Evolutionary conservation across 2,329 filamentous ascomycete genomes (phyloP).

Genomic region (Pseudogymnoascus sp.): DNA sequence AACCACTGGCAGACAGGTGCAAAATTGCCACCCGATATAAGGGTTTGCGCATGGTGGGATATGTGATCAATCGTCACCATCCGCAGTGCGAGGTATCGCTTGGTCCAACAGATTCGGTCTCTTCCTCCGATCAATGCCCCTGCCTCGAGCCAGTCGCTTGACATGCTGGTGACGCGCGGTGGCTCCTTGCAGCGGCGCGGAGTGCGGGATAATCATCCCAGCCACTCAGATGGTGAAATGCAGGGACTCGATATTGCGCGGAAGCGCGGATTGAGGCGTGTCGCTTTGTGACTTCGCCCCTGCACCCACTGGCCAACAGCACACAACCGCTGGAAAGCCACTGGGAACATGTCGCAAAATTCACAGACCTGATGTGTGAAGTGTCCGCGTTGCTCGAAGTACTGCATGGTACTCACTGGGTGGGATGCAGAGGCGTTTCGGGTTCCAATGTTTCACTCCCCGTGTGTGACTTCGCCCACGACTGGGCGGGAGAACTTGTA

Average conservation of each 20-base stretch:
- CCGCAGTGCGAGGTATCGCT: not conserved
- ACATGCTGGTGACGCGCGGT: not conserved
- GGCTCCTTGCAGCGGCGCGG: conserved; percentile 2
- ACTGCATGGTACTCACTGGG: not conserved
- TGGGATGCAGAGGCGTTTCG: not conserved
- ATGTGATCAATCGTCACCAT: not conserved
- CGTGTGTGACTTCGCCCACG: not conserved
- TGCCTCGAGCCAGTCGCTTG: not conserved
- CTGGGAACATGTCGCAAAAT: not conserved
- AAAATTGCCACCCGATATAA: not conserved
- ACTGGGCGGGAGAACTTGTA: not conserved
- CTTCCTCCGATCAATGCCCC: not conserved
- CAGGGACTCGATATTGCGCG: conserved; percentile 3
- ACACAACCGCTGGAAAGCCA: not conserved
- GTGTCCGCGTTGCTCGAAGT: not conserved
- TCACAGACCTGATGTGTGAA: not conserved
- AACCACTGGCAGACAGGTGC: not conserved
- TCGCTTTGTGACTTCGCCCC: not conserved
- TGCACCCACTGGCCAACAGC: not conserved
- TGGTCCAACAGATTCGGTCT: not conserved
- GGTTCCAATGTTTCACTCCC: conserved; percentile 1
- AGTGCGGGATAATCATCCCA: conserved; percentile 4
- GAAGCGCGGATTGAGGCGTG: not conserved
- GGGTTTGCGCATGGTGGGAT: not conserved
- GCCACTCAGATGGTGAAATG: conserved; percentile 5